Evolutionary conservation across 163 green algal species (phyloP).

Genomic region (Volvox carteri): DNA sequence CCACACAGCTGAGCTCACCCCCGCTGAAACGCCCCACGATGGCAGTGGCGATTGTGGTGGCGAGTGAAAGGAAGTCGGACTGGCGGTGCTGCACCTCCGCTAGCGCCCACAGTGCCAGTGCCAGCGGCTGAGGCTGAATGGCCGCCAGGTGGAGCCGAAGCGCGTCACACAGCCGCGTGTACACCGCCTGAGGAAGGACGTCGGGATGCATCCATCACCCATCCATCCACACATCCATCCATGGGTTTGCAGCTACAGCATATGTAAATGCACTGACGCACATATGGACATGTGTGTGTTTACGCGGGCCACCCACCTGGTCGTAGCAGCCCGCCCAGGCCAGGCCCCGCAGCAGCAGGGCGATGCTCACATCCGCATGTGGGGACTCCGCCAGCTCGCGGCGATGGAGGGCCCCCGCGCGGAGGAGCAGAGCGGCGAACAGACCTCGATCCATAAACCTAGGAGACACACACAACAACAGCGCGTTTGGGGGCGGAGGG

Average conservation of each 20-base stretch:
- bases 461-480: background rate
- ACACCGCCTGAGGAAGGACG: constrained; percentile 7
- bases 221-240: no score
- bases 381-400: background rate
- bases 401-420: background rate
- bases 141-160: background rate
- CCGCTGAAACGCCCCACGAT: constrained; percentile 19
- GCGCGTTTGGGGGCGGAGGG: no score
- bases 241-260: no score
- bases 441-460: background rate
- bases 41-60: constrained; percentile 1
- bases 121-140: constrained; percentile 48
- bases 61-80: background rate
- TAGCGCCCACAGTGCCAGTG: constrained; percentile 41
- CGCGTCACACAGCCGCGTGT: constrained; percentile 23
- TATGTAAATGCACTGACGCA: background rate
- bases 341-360: constrained; percentile 46
- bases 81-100: constrained; percentile 18
- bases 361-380: constrained; percentile 23
- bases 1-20: constrained; percentile 42
- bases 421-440: constrained; percentile 32
- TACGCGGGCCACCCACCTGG: background rate
- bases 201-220: no score
- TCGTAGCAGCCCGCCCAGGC: constrained; percentile 47
- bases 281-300: background rate